phyloP scores from a whole-genome alignment of 1,284 basidiomycete species.

The Ceratobasidium sp. region DNA sequence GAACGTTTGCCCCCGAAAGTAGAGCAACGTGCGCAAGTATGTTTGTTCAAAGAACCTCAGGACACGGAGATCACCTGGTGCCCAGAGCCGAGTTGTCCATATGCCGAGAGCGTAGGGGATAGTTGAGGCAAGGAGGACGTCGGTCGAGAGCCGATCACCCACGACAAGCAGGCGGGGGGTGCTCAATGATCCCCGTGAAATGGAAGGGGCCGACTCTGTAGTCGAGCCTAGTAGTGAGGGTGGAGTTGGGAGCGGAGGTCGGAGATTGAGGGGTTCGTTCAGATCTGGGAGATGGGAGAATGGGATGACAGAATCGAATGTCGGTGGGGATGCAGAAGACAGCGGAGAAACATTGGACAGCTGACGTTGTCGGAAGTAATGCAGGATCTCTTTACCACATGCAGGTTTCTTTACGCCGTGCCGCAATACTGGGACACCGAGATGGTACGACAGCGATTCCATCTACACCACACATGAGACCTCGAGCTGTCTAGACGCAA shows the following conservation, averaged over 20 bases:
- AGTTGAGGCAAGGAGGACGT: constrained; percentile 86
- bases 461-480: constrained; percentile 64
- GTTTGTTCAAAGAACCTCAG: constrained; percentile 53
- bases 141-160: constrained; percentile 92
- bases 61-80: constrained; percentile 49
- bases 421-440: constrained; percentile 83
- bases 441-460: constrained; percentile 81
- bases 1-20: constrained; percentile 10
- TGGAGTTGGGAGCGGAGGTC: constrained; percentile 26
- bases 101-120: constrained; percentile 51
- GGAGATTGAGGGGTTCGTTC: constrained; percentile 46
- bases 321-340: constrained; percentile 44
- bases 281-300: constrained; percentile 12
- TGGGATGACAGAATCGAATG: constrained; percentile 40
- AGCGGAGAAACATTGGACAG: not conserved
- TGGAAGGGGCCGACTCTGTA: not conserved
- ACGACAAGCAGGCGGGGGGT: constrained; percentile 67
- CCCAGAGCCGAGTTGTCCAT: constrained; percentile 44
- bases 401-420: constrained; percentile 83
- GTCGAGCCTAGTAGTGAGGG: constrained; percentile 54
- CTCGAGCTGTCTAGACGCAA: not conserved
- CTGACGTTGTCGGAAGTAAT: constrained; percentile 61
- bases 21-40: constrained; percentile 43
- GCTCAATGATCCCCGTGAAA: too few species aligned
- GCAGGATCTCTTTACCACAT: constrained; percentile 73